Percentiles rank a stretch among this genome's conserved stretches.
Evolutionary conservation across 129 eudicot genomes (phyloP).

Genomic region (Chrysanthemum lavandulifolium): DNA sequence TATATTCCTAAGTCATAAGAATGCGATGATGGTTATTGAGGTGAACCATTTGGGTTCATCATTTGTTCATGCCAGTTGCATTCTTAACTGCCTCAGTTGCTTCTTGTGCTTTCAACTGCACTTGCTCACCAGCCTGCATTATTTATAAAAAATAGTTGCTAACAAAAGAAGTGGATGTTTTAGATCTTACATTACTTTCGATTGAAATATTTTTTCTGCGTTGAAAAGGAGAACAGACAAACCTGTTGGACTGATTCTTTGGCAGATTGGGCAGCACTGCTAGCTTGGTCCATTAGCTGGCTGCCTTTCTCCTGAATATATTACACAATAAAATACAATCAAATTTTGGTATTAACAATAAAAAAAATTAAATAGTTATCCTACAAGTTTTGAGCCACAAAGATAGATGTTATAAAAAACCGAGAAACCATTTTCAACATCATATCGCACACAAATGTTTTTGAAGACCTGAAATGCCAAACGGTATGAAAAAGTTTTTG

Average conservation of each 20-base stretch:
- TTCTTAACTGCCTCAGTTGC: constrained; percentile 68
- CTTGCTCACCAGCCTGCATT: constrained; percentile 62
- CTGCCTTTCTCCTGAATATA: constrained; percentile 51
- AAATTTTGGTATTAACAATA: background rate
- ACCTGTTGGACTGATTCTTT: constrained; percentile 63
- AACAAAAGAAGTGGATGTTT: no score
- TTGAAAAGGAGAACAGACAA: background rate
- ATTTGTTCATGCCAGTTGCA: constrained; percentile 71
- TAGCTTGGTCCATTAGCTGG: constrained; percentile 72
- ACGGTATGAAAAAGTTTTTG: background rate
- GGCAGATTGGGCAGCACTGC: constrained; percentile 67
- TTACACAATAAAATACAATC: background rate
- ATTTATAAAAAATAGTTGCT: no score
- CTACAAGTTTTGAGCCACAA: background rate
- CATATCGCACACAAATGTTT: background rate
- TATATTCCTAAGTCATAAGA: background rate
- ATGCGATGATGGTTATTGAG: background rate
- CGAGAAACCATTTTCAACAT: background rate
- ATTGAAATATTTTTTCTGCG: no score
- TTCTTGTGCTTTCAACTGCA: constrained; percentile 53
- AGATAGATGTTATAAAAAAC: no score
- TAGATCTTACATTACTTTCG: no score
- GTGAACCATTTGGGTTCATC: constrained; percentile 25
- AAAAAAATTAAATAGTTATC: background rate
- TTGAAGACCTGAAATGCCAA: background rate